phyloP scores from a whole-genome alignment of 805 yeast genomes.

The Starmerella floris region DNA sequence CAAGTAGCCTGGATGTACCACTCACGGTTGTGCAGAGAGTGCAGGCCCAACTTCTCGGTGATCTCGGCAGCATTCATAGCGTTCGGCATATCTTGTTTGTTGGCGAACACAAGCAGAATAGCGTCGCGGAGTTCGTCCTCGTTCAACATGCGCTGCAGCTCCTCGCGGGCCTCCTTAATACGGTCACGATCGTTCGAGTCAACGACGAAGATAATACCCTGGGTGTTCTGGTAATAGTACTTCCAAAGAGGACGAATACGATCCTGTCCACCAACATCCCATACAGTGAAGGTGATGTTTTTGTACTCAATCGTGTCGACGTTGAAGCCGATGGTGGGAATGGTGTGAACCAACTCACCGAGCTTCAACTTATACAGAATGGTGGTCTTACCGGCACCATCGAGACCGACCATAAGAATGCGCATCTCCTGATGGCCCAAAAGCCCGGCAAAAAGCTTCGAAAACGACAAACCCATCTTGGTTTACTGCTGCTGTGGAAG shows the following conservation, averaged over 20 bases:
- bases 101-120: slow-evolving; percentile 85
- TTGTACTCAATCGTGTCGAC: slow-evolving; percentile 96
- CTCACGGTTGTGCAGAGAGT: slow-evolving; percentile 95
- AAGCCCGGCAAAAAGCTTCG: slow-evolving; percentile 86
- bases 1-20: slow-evolving; percentile 99
- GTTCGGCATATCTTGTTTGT: slow-evolving; percentile 97
- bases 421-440: slow-evolving; percentile 98
- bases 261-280: slow-evolving; percentile 99
- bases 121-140: slow-evolving; percentile 98
- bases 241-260: slow-evolving; percentile 98
- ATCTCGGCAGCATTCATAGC: slow-evolving; percentile 99
- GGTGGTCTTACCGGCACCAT: slow-evolving; percentile 98
- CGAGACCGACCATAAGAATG: slow-evolving; percentile 94
- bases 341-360: slow-evolving; percentile 92
- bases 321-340: slow-evolving; percentile 94
- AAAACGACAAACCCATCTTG: slow-evolving; percentile 83
- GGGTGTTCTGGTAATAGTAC: slow-evolving; percentile 97
- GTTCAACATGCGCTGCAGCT: slow-evolving; percentile 93
- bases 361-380: slow-evolving; percentile 86
- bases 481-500: slow-evolving; percentile 6
- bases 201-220: slow-evolving; percentile 94
- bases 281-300: slow-evolving; percentile 89
- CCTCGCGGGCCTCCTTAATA: slow-evolving; percentile 95
- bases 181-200: slow-evolving; percentile 98
- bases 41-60: slow-evolving; percentile 92